Base-by-base conservation (phyloP, 208 protist species). In the Angomonas deanei region DNA sequence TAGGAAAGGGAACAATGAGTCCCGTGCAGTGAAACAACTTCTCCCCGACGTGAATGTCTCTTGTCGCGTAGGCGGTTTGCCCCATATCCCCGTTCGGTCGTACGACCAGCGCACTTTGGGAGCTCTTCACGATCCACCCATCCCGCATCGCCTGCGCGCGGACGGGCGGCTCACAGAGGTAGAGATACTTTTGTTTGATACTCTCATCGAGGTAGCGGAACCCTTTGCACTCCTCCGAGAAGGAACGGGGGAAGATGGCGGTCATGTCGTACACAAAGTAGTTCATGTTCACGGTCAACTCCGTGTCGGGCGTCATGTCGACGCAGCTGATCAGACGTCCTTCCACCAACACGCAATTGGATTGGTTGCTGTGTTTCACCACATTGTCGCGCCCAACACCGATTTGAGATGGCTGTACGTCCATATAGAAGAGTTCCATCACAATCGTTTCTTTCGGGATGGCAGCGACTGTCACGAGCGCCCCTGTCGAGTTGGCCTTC, bases 251-350 rank as follows among this genome's bases (percentile, higher is more conserved):
- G 63, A 94, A 91, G 30, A 88, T 66, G 19, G n/a, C 56, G 24
- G 72, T 72, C 82, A 91, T 89, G 64, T 91, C 82, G 72, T 94
- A 94, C 57, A 91, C 80, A 48, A 94, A 88, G 54, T 82, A 86
- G 70, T 90, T 88, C 82, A 94, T 87, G 70, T 94, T 82, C 23
- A 94, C 72, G n/a, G 70, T 76, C 15, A 94, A 67, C 32, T 58
- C 6, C 64, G 86, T 77, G 0, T 61, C 69, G 6, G 61, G 46
- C 10, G 68, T 67, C 19, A 94, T 33, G 33, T 57, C 73, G n/a
- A 61, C 62, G 49, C 42, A 66, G 19, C 82, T 61, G 54, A 94
- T 58, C 47, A 94, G 71, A 10, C 87, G 81, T 28, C 82, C 82
- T 46, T 94, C 87, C 4, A 94, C 82, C 38, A 91, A 68, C 24